Conservation (phyloP, 1,284 basidiomycete genomes). For the Cryptococcus sp. region DNA sequence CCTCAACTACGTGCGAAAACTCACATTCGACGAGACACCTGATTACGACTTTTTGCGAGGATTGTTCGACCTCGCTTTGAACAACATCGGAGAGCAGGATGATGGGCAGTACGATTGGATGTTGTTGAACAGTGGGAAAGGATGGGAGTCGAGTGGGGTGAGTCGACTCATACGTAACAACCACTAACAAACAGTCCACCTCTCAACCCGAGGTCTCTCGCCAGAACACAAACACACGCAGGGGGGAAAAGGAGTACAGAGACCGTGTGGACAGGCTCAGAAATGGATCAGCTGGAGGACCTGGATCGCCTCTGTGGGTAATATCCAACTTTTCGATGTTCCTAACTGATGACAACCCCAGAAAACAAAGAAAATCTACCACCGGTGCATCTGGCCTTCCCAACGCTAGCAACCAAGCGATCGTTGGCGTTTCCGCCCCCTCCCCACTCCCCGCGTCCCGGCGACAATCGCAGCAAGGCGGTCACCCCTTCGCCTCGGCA, state of each 20-base stretch:
- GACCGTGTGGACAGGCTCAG: slow-evolving; percentile 56
- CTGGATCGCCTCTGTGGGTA: slow-evolving; percentile 43
- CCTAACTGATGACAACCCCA: slow-evolving; percentile 10
- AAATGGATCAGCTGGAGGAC: slow-evolving; percentile 42
- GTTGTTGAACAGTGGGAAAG: slow-evolving; percentile 83
- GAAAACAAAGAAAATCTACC: slow-evolving; percentile 45
- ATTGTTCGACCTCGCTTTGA: slow-evolving; percentile 85
- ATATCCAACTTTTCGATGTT: neutral
- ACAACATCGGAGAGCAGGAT: slow-evolving; percentile 82
- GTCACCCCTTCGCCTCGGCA: slow-evolving; percentile 50
- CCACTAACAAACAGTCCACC: slow-evolving; percentile 14
- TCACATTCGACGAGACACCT: slow-evolving; percentile 93
- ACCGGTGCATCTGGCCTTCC: slow-evolving; percentile 38
- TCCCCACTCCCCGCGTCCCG: slow-evolving; percentile 45
- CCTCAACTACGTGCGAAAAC: slow-evolving; percentile 93
- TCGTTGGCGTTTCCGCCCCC: slow-evolving; percentile 50
- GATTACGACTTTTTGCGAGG: slow-evolving; percentile 95
- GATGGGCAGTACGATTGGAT: slow-evolving; percentile 92
- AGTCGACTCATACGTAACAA: slow-evolving; percentile 46
- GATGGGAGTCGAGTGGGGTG: slow-evolving; percentile 86
- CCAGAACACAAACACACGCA: slow-evolving; percentile 42
- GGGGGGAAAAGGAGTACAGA: slow-evolving; percentile 42
- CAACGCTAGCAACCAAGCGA: slow-evolving; percentile 53
- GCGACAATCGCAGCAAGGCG: slow-evolving; percentile 46
- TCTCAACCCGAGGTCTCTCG: slow-evolving; percentile 34